phyloP scores from a whole-genome alignment of 148 eudicot genomes.

The Chenopodium album region DNA sequence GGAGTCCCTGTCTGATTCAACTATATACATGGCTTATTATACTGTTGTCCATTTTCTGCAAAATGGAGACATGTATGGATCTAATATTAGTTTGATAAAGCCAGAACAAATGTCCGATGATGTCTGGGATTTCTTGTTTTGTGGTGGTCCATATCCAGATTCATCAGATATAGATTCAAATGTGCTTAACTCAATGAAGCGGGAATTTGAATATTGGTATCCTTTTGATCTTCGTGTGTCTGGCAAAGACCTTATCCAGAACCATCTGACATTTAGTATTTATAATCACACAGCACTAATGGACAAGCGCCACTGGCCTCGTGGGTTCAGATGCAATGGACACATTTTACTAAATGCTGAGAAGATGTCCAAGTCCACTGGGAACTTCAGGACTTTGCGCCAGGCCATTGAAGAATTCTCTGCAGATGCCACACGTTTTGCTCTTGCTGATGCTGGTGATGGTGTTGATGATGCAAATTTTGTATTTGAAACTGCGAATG shows the following conservation, averaged over 20 bases:
- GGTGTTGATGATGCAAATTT: slow-evolving; percentile 97
- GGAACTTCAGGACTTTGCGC: slow-evolving; percentile 75
- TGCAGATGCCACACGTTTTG: slow-evolving; percentile 81
- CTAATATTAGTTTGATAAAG: slow-evolving; percentile 41
- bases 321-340: slow-evolving; percentile 89
- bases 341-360: slow-evolving; percentile 85
- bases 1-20: slow-evolving; percentile 91
- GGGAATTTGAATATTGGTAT: slow-evolving; percentile 93
- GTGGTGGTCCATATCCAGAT: slow-evolving; percentile 58
- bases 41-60: slow-evolving; percentile 82
- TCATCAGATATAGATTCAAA: slow-evolving; percentile 49
- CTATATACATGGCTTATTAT: slow-evolving; percentile 94
- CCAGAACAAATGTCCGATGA: slow-evolving; percentile 85
- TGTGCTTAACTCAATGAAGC: slow-evolving; percentile 67
- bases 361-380: slow-evolving; percentile 97
- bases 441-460: slow-evolving; percentile 95
- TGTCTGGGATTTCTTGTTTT: slow-evolving; percentile 86
- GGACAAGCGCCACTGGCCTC: slow-evolving; percentile 81
- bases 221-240: slow-evolving; percentile 96
- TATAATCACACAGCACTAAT: slow-evolving; percentile 82
- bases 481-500: slow-evolving; percentile 90
- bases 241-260: slow-evolving; percentile 92
- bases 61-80: slow-evolving; percentile 78
- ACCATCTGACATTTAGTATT: slow-evolving; percentile 85
- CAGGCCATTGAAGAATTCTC: slow-evolving; percentile 83